A percentile compares a stretch with the other conserved stretches of the same genome.
phyloP scores from a whole-genome alignment of 768 basidiomycete genomes.

The Tulasnella sp. region DNA sequence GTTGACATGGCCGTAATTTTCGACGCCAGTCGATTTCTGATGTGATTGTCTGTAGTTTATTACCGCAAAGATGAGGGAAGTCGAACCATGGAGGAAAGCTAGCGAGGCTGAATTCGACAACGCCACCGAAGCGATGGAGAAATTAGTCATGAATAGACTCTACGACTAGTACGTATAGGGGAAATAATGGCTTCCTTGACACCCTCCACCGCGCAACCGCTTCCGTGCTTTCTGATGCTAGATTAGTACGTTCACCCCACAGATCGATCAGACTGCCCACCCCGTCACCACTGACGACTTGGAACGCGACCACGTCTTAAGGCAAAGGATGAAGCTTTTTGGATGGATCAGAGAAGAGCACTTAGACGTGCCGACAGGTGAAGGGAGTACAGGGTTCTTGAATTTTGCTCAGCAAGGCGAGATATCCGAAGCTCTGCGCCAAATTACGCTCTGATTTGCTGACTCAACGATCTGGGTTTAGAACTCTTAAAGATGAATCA shows the following conservation, averaged over 20 bases:
- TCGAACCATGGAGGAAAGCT: constrained; percentile 73
- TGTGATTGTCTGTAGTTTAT: constrained; percentile 63
- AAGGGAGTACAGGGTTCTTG: constrained; percentile 63
- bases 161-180: constrained; percentile 75
- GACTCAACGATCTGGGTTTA: constrained; percentile 27
- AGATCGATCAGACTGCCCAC: constrained; percentile 54
- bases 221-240: constrained; percentile 6
- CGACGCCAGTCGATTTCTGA: not conserved
- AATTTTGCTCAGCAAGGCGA: constrained; percentile 83
- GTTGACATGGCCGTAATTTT: constrained; percentile 25
- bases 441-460: not conserved
- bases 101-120: constrained; percentile 87
- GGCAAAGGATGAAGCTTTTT: constrained; percentile 85
- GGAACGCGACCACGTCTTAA: constrained; percentile 86
- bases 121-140: constrained; percentile 98
- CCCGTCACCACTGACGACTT: constrained; percentile 89
- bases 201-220: not conserved
- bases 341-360: constrained; percentile 84
- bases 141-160: constrained; percentile 95
- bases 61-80: constrained; percentile 71
- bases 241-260: constrained; percentile 84
- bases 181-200: not conserved
- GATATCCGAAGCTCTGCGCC: constrained; percentile 9
- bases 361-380: constrained; percentile 71
- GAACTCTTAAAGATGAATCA: constrained; percentile 96